phyloP scores from a whole-genome alignment of 768 basidiomycete genomes.

The Daedaleopsis sinensis region DNA sequence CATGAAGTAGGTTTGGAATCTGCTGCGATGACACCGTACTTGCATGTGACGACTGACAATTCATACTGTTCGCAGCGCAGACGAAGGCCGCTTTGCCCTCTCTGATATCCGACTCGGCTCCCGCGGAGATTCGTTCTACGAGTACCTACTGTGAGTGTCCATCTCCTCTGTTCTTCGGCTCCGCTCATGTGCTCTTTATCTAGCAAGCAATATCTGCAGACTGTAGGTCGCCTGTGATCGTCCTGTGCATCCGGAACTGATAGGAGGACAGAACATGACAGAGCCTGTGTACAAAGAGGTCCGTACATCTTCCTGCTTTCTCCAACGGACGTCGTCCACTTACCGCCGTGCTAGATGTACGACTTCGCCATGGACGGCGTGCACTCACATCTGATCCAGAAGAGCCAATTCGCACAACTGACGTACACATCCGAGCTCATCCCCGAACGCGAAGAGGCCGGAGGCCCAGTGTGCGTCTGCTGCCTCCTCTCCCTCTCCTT shows the following conservation, averaged over 20 bases:
- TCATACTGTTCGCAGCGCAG: conserved; percentile 39
- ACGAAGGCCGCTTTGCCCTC: conserved; percentile 55
- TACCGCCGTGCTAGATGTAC: conserved; percentile 70
- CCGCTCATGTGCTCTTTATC: conserved; percentile 12
- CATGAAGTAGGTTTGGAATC: conserved; percentile 55
- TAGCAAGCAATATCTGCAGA: conserved; percentile 81
- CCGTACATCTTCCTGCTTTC: conserved; percentile 23
- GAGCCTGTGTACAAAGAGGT: conserved; percentile 81
- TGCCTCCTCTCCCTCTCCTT: not conserved
- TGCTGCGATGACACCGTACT: not conserved
- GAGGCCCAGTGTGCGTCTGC: conserved; percentile 38
- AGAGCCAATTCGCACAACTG: conserved; percentile 59
- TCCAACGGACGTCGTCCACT: not conserved
- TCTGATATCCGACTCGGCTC: conserved; percentile 89
- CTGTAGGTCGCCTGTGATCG: conserved; percentile 45
- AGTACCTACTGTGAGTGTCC: conserved; percentile 73
- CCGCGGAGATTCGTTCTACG: conserved; percentile 92
- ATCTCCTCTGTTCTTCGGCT: not conserved
- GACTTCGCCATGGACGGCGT: conserved; percentile 83
- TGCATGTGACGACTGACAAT: not conserved
- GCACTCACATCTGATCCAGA: conserved; percentile 70
- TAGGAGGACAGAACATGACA: conserved; percentile 56
- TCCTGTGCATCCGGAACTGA: not conserved
- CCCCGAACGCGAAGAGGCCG: conserved; percentile 47
- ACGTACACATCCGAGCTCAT: conserved; percentile 83